Evolutionary conservation across 768 basidiomycete species (phyloP), one percentile per base, ranked within the genome.

Genomic region (Mycena vulgaris): DNA sequence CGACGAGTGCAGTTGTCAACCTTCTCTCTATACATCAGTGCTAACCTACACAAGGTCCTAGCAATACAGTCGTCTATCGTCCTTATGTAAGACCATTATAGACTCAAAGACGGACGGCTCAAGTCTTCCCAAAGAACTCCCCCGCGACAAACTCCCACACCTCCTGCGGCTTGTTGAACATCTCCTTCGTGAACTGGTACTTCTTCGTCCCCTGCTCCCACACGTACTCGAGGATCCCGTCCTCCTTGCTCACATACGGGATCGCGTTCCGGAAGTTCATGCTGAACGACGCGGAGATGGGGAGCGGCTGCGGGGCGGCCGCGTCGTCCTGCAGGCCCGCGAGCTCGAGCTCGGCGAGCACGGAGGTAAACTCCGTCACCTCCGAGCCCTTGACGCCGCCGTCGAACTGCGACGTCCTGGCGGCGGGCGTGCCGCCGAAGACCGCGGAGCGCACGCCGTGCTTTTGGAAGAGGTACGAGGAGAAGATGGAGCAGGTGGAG

Each of bases 341-440:
- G 13, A 61, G 37, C 40, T 60, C 8, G 16, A 73, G 72, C 61
- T 73, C 69, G 13, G 14, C 48, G 8, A 70, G 28, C 0, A 73
- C 59, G 9, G 23, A 23, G 13, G 5, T 14, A 23, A 67, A 68
- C n/a, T 73, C 65, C 1, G 69, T 68, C 28, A 73, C 66, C 51
- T 67, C 72, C 30, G 40, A 55, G n/a, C 66, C 73, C 69, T 74
- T 72, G 14, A 72, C 67, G 17, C 71, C 73, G 31, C 73, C 70
- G 27, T 66, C 61, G 47, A 74, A 70, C 49, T 67, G 69, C 11
- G 61, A 42, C 4, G 31, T 63, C 11, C 19, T 40, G 27, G 73
- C 61, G 27, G 13, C 10, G 17, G 73, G 69, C 37, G 59, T 68
- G 58, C 69, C 69, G 52, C 73, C 73, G 31, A 73, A 61, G 40